phyloP scores from a whole-genome alignment of 192 early-diverging fungal genomes.

The Thamnidium elegans region DNA sequence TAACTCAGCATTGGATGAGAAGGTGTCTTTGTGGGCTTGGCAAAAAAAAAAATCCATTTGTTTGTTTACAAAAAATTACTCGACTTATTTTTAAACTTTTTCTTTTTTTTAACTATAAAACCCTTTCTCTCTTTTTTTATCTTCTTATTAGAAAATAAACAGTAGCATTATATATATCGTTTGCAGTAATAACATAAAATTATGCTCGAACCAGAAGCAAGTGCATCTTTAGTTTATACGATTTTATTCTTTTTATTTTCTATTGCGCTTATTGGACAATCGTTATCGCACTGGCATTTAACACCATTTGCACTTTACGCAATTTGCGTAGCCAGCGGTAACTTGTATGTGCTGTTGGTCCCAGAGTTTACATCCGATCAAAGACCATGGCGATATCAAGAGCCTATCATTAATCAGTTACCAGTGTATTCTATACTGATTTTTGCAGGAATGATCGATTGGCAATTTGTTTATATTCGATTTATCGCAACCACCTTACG shows the following conservation, averaged over 20 bases:
- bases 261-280: neutral
- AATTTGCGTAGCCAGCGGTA: neutral
- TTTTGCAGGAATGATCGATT: conserved; percentile 1
- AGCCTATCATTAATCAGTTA: neutral
- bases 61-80: too few relatives aligned
- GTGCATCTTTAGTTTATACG: neutral
- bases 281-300: neutral
- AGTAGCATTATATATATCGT: too few relatives aligned
- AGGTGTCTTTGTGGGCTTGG: too few relatives aligned
- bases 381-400: neutral
- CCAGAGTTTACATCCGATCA: neutral
- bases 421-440: neutral
- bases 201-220: neutral
- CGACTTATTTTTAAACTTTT: neutral
- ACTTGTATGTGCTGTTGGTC: neutral
- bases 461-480: conserved; percentile 1
- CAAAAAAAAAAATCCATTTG: too few relatives aligned
- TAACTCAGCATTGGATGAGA: too few relatives aligned
- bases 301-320: neutral
- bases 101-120: neutral
- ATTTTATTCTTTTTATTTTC: conserved; percentile 10
- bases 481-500: neutral
- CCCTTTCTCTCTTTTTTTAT: neutral
- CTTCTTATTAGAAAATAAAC: too few relatives aligned
- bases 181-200: neutral